A percentile compares a stretch with the other conserved stretches of the same genome.
These are phyloP conservation scores for Helicostylum pulchrum DNA, from an alignment of 192 early-diverging fungal genomes.

Conservation along the genomic window DNA sequence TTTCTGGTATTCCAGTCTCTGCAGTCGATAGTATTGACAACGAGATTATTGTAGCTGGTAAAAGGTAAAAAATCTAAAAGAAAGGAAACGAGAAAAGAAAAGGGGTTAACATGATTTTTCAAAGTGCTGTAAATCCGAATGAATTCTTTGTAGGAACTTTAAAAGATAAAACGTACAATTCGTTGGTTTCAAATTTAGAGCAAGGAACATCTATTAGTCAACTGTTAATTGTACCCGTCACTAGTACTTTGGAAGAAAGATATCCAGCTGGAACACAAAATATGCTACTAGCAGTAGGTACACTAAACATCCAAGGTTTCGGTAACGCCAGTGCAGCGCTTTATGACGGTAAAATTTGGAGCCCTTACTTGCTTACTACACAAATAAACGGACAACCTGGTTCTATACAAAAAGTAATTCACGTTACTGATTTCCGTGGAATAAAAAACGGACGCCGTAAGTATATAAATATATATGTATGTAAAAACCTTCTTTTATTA, in stretches of 20 bases:
- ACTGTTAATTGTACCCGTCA: constrained; percentile 19
- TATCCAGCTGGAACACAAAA: constrained; percentile 15
- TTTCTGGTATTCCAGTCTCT: neutral
- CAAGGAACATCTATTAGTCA: constrained; percentile 5
- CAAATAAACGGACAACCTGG: constrained; percentile 32
- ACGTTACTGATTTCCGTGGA: neutral
- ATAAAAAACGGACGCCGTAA: constrained; percentile 14
- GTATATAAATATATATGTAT: too few species aligned
- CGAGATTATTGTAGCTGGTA: neutral
- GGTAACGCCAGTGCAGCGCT: constrained; percentile 43
- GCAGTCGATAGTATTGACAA: neutral
- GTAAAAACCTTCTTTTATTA: too few species aligned
- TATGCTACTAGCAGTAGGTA: constrained; percentile 46
- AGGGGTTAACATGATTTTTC: too few species aligned
- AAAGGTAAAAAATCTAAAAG: constrained; percentile 1
- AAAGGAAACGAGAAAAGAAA: neutral
- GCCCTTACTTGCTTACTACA: constrained; percentile 40
- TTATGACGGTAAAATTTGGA: constrained; percentile 47
- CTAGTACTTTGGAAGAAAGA: neutral
- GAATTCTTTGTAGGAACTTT: constrained; percentile 3
- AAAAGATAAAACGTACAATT: neutral
- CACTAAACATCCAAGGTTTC: constrained; percentile 31
- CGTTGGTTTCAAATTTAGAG: constrained; percentile 2
- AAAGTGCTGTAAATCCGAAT: too few species aligned
- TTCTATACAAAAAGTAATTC: constrained; percentile 22